Conservation (phyloP, 768 basidiomycete genomes). For the Xerocomellus amylosporus region DNA sequence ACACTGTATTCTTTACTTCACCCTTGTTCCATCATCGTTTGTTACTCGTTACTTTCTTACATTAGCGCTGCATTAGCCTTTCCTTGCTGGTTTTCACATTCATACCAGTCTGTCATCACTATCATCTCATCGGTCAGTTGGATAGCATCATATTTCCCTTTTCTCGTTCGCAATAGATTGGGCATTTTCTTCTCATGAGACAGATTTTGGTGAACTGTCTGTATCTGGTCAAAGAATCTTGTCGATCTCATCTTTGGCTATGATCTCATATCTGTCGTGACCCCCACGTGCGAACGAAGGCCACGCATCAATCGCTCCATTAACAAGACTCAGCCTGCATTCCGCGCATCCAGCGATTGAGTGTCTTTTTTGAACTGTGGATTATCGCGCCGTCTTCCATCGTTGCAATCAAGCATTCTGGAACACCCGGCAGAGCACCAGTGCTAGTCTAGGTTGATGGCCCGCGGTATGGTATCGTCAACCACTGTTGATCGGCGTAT, state of each 20-base stretch:
- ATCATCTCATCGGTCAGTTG: conserved; percentile 3
- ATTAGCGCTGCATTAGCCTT: conserved; percentile 2
- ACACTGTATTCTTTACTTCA: conserved; percentile 15
- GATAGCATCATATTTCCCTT: neutral
- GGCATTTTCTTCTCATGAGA: neutral
- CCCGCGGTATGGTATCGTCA: neutral
- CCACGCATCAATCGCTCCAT: neutral
- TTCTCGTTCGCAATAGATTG: conserved; percentile 8
- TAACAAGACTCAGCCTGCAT: neutral
- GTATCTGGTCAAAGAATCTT: neutral
- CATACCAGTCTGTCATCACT: neutral
- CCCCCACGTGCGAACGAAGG: conserved; percentile 10
- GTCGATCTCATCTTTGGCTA: conserved; percentile 4
- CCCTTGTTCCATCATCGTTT: conserved; percentile 8
- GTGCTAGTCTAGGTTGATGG: neutral
- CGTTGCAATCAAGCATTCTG: neutral
- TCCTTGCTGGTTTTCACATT: conserved; percentile 1
- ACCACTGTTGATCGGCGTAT: neutral
- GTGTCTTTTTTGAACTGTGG: neutral
- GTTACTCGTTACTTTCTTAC: conserved; percentile 8
- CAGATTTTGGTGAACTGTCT: neutral
- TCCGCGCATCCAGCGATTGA: neutral
- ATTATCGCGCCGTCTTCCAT: neutral
- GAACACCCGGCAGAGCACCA: neutral
- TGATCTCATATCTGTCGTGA: neutral